Evolutionary conservation across 768 basidiomycete genomes (phyloP).

Genomic region (Lepiota subincarnata): DNA sequence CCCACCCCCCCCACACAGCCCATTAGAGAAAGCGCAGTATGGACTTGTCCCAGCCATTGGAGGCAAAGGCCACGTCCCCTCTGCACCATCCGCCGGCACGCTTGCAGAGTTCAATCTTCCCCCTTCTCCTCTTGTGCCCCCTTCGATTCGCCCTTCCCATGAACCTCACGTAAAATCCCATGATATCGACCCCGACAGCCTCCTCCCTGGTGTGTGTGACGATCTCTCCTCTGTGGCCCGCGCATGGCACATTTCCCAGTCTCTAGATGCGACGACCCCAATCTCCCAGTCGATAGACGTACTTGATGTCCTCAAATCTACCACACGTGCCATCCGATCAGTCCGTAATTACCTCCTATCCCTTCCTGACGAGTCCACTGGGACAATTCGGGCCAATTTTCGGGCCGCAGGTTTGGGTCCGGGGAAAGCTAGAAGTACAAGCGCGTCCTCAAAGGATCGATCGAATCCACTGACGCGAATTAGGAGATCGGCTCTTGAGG

Average conservation of each 20-base stretch:
- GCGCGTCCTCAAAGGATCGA: conserved; percentile 18
- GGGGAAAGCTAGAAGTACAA: conserved; percentile 30
- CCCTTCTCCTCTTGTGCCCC: conserved; percentile 60
- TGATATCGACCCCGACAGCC: conserved; percentile 72
- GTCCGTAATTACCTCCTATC: conserved; percentile 82
- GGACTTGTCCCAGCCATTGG: conserved; percentile 79
- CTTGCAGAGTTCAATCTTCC: conserved; percentile 59
- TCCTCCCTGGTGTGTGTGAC: conserved; percentile 74
- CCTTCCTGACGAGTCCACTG: conserved; percentile 70
- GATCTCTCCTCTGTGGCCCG: conserved; percentile 62
- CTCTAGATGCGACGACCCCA: conserved; percentile 7
- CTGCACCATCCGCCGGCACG: conserved; percentile 36
- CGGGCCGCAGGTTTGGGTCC: conserved; percentile 44
- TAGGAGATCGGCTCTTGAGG: conserved; percentile 76
- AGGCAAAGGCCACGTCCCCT: conserved; percentile 43
- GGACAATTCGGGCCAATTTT: conserved; percentile 52
- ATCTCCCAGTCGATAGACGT: conserved; percentile 40
- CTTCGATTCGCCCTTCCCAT: conserved; percentile 37
- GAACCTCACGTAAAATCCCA: conserved; percentile 58
- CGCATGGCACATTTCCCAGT: conserved; percentile 52
- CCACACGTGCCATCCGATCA: conserved; percentile 76
- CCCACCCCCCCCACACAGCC: conserved; percentile 19
- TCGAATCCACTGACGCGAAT: conserved; percentile 66
- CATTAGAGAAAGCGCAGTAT: conserved; percentile 46
- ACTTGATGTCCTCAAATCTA: conserved; percentile 67